Percentiles rank a stretch among this genome's conserved stretches.
phyloP scores from a whole-genome alignment of 805 yeast species.

The Hemisphaericaspora nanyangensis region DNA sequence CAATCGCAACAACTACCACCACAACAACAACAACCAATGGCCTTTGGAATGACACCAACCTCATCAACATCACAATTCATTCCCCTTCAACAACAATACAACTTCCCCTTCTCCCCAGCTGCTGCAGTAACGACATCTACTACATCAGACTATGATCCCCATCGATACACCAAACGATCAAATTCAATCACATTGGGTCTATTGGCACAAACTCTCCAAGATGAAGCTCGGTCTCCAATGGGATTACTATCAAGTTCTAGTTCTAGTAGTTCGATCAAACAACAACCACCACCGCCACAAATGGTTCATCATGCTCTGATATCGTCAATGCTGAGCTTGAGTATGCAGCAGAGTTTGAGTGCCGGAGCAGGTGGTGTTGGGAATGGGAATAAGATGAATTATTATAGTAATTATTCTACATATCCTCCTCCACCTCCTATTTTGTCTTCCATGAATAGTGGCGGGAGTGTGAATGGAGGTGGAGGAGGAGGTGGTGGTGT shows the following conservation, averaged over 20 bases:
- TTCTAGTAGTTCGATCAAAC: constrained; percentile 1
- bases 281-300: neutral
- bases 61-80: neutral
- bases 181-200: constrained; percentile 19
- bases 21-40: neutral
- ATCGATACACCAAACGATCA: constrained; percentile 9
- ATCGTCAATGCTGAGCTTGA: neutral
- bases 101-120: neutral
- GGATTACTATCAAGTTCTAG: constrained; percentile 2
- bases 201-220: constrained; percentile 9
- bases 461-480: neutral
- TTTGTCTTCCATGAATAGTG: constrained; percentile 3
- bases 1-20: neutral
- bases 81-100: neutral
- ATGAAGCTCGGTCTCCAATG: constrained; percentile 1
- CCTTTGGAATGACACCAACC: neutral
- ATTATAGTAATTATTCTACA: constrained; percentile 7
- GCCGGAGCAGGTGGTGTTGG: too few relatives aligned
- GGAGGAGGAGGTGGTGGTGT: neutral
- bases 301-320: neutral
- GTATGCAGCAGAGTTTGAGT: neutral
- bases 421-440: constrained; percentile 12
- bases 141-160: constrained; percentile 1
- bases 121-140: too few relatives aligned
- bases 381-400: neutral